Evolutionary conservation across 805 yeast species (phyloP).

Genomic region (Ogataea glucozyma): DNA sequence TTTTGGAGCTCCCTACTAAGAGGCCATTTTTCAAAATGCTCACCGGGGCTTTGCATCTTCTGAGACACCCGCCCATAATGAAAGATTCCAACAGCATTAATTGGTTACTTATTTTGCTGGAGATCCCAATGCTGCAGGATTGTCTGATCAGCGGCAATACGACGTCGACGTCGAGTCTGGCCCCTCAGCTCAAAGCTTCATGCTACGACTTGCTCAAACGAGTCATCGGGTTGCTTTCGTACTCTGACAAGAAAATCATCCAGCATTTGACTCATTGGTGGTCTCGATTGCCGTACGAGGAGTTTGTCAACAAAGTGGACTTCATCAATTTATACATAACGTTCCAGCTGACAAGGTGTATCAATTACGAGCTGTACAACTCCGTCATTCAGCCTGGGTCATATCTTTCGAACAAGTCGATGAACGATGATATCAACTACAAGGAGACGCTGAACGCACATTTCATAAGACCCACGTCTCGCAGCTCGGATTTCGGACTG

Average conservation of each 20-base stretch:
- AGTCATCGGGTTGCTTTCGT: constrained; percentile 65
- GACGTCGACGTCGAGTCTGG: constrained; percentile 19
- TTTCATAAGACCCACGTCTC: constrained; percentile 29
- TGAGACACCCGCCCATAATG: constrained; percentile 50
- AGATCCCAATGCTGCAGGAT: constrained; percentile 61
- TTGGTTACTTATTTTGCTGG: constrained; percentile 67
- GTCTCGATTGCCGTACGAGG: constrained; percentile 42
- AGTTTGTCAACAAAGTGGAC: constrained; percentile 58
- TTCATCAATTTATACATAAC: constrained; percentile 75
- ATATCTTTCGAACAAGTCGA: constrained; percentile 15
- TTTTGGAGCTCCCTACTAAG: constrained; percentile 57
- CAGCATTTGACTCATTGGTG: constrained; percentile 56
- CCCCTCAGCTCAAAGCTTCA: constrained; percentile 53
- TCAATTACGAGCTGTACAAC: constrained; percentile 36
- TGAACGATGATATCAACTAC: constrained; percentile 34
- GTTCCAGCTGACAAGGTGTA: constrained; percentile 63
- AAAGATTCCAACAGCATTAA: constrained; percentile 45
- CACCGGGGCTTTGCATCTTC: constrained; percentile 48
- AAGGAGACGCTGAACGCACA: constrained; percentile 28
- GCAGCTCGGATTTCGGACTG: constrained; percentile 28
- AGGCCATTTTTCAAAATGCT: constrained; percentile 61
- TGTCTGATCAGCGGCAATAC: constrained; percentile 41
- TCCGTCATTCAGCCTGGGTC: constrained; percentile 25
- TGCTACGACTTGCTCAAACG: constrained; percentile 74
- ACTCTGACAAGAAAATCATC: constrained; percentile 41